phyloP scores from a whole-genome alignment of 108 stramenopile species.

The Cyclostephanos invisitatus region DNA sequence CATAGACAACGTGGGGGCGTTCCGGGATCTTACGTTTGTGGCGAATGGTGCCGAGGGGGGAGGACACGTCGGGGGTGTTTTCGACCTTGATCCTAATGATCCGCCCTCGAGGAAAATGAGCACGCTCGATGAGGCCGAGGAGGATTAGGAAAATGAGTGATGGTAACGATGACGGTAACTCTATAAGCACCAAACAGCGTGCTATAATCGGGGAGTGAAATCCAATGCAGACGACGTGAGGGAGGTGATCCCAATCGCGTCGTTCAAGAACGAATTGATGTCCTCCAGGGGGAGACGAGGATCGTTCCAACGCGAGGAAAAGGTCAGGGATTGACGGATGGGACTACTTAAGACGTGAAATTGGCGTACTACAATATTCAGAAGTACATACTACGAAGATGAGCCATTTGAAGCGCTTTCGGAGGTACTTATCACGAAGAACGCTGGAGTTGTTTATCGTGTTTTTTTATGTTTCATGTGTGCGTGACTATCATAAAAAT shows the following conservation, averaged over 20 bases:
- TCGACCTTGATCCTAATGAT: background rate
- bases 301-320: background rate
- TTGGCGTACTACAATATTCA: constrained; percentile 1
- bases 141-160: constrained; percentile 4
- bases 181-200: background rate
- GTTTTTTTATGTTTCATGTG: too few relatives aligned
- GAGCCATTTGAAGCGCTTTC: too few relatives aligned
- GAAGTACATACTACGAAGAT: too few relatives aligned
- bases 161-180: background rate
- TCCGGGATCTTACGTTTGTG: constrained; percentile 51
- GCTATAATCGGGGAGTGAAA: background rate
- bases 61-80: too few relatives aligned
- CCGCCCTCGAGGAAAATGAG: too few relatives aligned
- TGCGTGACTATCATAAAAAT: too few relatives aligned
- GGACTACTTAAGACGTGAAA: background rate
- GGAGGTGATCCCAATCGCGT: background rate
- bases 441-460: background rate
- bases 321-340: constrained; percentile 2
- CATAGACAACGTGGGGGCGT: constrained; percentile 72
- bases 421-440: too few relatives aligned
- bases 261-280: constrained; percentile 3
- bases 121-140: constrained; percentile 7
- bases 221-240: background rate
- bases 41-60: constrained; percentile 6
- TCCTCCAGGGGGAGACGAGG: background rate